A percentile compares a stretch with the other conserved stretches of the same genome.
phyloP scores from a whole-genome alignment of 2,329 filamentous ascomycete genomes.

The Xylariaceae sp. region DNA sequence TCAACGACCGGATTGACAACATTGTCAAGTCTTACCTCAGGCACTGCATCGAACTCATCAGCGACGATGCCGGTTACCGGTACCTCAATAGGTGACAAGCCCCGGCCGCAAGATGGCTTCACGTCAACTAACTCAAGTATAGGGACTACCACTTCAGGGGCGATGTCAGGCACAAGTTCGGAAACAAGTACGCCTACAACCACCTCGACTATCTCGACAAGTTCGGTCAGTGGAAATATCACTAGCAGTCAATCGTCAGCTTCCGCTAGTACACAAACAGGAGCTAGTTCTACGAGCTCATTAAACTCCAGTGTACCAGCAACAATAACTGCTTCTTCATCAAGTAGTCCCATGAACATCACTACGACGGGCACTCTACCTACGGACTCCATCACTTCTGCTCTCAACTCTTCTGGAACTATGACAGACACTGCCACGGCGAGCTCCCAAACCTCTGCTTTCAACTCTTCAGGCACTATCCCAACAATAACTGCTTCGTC shows the following conservation, averaged over 20 bases:
- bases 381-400: not conserved
- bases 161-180: not conserved
- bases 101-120: not conserved
- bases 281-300: not conserved
- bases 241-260: too few species aligned
- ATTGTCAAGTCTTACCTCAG: not conserved
- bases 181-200: not conserved
- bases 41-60: too few species aligned
- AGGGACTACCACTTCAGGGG: not conserved
- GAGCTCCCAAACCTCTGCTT: too few species aligned
- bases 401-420: not conserved
- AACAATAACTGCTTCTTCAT: not conserved
- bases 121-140: not conserved
- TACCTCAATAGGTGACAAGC: too few species aligned
- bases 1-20: not conserved
- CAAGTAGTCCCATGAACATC: not conserved
- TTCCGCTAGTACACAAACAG: too few species aligned
- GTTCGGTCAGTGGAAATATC: too few species aligned
- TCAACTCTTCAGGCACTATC: too few species aligned
- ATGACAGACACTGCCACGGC: too few species aligned
- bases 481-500: too few species aligned
- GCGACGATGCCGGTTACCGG: too few species aligned
- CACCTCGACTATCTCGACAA: not conserved
- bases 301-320: slow-evolving; percentile 1
- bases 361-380: not conserved